These are phyloP conservation scores for Microdochium bolleyi DNA, from an alignment of 2,329 filamentous ascomycete species.

Conservation along the genomic window DNA sequence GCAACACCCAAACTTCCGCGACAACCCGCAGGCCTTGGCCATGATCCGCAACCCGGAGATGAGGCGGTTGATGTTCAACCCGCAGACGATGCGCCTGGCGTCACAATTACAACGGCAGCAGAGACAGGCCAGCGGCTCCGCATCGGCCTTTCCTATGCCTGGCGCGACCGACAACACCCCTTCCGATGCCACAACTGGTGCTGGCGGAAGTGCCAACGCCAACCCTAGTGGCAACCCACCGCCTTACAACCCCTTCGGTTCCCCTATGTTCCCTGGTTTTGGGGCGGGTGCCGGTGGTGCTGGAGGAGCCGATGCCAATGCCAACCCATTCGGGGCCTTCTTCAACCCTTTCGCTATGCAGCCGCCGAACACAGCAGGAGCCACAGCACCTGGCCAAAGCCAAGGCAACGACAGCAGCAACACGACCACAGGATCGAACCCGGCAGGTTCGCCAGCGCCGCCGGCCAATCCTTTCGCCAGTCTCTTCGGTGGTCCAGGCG, in stretches of 20 bases:
- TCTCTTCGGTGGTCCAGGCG: conserved; percentile 42
- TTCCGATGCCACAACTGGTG: conserved; percentile 28
- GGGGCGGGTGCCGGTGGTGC: conserved; percentile 10
- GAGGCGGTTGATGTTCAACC: conserved; percentile 88
- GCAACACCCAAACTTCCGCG: conserved; percentile 74
- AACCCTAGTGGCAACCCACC: conserved; percentile 19
- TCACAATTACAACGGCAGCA: conserved; percentile 79
- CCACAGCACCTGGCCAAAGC: conserved; percentile 15
- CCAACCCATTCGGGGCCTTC: conserved; percentile 28
- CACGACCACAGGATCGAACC: conserved; percentile 10
- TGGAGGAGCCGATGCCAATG: not conserved
- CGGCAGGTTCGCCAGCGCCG: conserved; percentile 15
- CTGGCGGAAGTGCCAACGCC: conserved; percentile 19
- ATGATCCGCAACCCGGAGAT: conserved; percentile 85
- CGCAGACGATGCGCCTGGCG: conserved; percentile 73
- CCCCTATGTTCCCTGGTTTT: conserved; percentile 10
- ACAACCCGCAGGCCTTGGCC: conserved; percentile 68
- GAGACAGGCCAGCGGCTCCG: conserved; percentile 45
- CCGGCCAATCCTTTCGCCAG: conserved; percentile 60
- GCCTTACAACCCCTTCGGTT: conserved; percentile 36
- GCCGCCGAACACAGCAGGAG: conserved; percentile 7
- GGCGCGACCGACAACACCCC: conserved; percentile 84
- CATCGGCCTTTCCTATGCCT: conserved; percentile 72
- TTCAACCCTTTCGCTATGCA: conserved; percentile 31
- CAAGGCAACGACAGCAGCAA: conserved; percentile 13